Evolutionary conservation across 805 yeast species (phyloP).

Genomic region (Metschnikowia arizonensis): DNA sequence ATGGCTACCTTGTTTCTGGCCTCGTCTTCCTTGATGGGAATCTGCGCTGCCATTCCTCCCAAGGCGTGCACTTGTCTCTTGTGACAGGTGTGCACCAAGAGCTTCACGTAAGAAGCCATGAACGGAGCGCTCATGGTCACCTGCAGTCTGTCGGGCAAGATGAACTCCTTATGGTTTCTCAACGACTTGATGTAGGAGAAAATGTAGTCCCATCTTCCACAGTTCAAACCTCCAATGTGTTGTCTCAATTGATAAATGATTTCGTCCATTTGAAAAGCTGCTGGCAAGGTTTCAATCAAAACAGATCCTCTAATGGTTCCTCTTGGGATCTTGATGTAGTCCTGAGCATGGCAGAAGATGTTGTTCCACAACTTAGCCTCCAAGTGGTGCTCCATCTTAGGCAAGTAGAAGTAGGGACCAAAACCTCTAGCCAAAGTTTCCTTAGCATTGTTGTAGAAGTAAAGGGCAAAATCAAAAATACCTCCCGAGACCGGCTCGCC

Average conservation of each 20-base stretch:
- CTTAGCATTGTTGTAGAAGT: constrained; percentile 70
- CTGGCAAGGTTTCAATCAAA: constrained; percentile 78
- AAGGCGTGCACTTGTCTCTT: constrained; percentile 78
- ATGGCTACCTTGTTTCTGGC: constrained; percentile 62
- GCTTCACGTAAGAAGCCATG: constrained; percentile 73
- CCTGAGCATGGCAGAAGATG: constrained; percentile 72
- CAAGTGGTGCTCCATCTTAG: constrained; percentile 82
- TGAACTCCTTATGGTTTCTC: constrained; percentile 61
- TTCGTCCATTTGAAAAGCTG: constrained; percentile 84
- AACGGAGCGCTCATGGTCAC: constrained; percentile 80
- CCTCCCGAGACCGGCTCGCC: constrained; percentile 78
- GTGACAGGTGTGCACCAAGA: constrained; percentile 70
- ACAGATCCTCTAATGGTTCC: constrained; percentile 82
- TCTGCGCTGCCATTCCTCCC: constrained; percentile 91
- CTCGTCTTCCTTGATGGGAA: constrained; percentile 71
- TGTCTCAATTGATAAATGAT: constrained; percentile 71
- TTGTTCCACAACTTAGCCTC: constrained; percentile 86
- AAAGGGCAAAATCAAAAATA: constrained; percentile 73
- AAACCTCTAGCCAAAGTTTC: constrained; percentile 58
- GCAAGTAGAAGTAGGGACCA: constrained; percentile 80
- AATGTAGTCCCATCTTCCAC: constrained; percentile 90
- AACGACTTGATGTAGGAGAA: constrained; percentile 74
- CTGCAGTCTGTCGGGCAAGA: constrained; percentile 74
- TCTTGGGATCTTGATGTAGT: constrained; percentile 59
- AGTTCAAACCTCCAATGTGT: constrained; percentile 76